Evolutionary conservation across 352 stramenopile species (phyloP).

Genomic region (Blastocystis sp.): DNA sequence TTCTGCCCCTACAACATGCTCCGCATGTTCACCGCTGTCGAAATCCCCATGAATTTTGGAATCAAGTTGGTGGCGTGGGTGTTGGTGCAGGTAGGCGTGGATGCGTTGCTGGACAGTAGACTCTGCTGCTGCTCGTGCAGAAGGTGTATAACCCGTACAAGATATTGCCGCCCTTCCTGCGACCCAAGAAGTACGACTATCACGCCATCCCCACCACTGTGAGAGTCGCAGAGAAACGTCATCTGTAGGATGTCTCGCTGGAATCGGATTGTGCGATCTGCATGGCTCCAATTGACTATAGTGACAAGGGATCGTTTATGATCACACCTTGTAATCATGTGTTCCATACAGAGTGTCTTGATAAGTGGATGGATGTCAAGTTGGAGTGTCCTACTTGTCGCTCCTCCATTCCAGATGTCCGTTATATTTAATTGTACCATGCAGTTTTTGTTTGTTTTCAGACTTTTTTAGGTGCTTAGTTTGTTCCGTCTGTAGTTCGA

Average conservation of each 20-base stretch:
- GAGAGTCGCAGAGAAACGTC: background rate
- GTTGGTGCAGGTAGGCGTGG: conserved; percentile 75
- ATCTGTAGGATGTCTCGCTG: background rate
- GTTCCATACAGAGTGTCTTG: conserved; percentile 82
- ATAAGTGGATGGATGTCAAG: conserved; percentile 86
- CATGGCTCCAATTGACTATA: conserved; percentile 71
- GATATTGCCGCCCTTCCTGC: conserved; percentile 86
- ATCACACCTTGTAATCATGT: conserved; percentile 85
- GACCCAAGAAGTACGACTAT: conserved; percentile 95
- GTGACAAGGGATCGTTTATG: conserved; percentile 79
- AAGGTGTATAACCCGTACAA: conserved; percentile 83
- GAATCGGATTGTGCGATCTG: conserved; percentile 75
- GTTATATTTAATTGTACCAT: conserved; percentile 57
- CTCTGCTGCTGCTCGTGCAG: conserved; percentile 79
- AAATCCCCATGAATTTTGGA: background rate
- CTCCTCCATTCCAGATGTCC: conserved; percentile 70
- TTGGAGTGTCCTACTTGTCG: conserved; percentile 86
- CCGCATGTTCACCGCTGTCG: conserved; percentile 69
- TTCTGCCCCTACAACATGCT: conserved; percentile 85
- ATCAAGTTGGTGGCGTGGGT: conserved; percentile 79
- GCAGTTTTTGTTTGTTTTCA: conserved; percentile 2
- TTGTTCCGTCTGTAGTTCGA: background rate
- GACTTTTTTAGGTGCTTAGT: background rate
- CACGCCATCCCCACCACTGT: conserved; percentile 66
- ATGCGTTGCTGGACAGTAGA: background rate